Conservation (phyloP, 345 rosid genomes). For the Murraya koenigii region DNA sequence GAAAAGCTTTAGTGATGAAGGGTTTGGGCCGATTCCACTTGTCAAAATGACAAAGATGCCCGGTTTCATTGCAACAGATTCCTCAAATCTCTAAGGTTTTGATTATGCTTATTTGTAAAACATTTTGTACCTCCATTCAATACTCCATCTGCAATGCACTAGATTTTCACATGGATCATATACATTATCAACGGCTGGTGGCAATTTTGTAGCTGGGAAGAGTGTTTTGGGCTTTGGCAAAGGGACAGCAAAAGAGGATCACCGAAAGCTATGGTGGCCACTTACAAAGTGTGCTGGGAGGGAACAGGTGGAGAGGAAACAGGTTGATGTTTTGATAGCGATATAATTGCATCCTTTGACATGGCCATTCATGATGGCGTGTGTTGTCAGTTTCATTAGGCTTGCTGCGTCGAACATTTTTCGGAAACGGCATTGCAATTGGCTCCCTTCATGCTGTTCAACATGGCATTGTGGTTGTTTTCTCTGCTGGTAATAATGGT, state of each 20-base stretch:
- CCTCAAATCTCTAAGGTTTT: too few relatives aligned
- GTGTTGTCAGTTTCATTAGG: slow-evolving; percentile 72
- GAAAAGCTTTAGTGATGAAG: slow-evolving; percentile 73
- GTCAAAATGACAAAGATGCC: slow-evolving; percentile 54
- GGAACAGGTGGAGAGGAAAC: slow-evolving; percentile 15
- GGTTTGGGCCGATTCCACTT: slow-evolving; percentile 77
- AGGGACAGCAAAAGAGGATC: slow-evolving; percentile 84
- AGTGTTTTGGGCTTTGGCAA: slow-evolving; percentile 48
- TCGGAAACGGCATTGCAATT: slow-evolving; percentile 57
- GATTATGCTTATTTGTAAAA: too few relatives aligned
- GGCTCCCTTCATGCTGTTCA: slow-evolving; percentile 78
- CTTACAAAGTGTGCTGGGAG: slow-evolving; percentile 73
- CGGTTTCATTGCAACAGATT: slow-evolving; percentile 77
- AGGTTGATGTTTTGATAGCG: slow-evolving; percentile 57
- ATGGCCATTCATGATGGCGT: slow-evolving; percentile 74
- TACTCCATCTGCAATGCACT: not conserved
- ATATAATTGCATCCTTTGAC: slow-evolving; percentile 69
- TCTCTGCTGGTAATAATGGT: slow-evolving; percentile 83
- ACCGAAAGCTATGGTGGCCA: slow-evolving; percentile 73
- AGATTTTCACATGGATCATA: slow-evolving; percentile 57
- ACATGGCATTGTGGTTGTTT: slow-evolving; percentile 56
- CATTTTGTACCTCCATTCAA: too few relatives aligned
- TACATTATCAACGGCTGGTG: slow-evolving; percentile 84
- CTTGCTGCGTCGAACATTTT: slow-evolving; percentile 33
- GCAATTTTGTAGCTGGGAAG: slow-evolving; percentile 53